Conservation (phyloP, 148 eudicot species). For the Polygonum maritimum region DNA sequence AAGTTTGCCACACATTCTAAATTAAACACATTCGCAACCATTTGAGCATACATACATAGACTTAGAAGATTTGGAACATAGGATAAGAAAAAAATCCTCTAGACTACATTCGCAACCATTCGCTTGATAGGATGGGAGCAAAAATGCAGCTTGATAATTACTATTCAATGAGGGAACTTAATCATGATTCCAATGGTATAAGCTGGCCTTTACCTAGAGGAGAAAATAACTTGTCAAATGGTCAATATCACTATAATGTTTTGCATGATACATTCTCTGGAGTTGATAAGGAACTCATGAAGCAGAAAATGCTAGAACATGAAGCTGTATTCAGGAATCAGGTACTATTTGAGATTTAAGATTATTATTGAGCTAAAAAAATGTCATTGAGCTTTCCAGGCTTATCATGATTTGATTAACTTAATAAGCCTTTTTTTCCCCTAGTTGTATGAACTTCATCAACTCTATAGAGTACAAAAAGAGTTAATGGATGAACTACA, state of each 20-base stretch:
- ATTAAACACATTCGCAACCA: too few species aligned
- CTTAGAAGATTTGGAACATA: too few species aligned
- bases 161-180: conserved; percentile 66
- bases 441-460: conserved; percentile 78
- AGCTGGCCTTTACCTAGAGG: conserved; percentile 60
- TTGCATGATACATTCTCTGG: conserved; percentile 38
- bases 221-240: conserved; percentile 40
- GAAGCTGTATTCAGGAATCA: conserved; percentile 80
- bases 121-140: conserved; percentile 76
- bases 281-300: conserved; percentile 51
- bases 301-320: conserved; percentile 83
- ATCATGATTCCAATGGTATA: conserved; percentile 54
- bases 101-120: conserved; percentile 1
- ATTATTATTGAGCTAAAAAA: too few species aligned
- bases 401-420: neutral
- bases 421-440: neutral
- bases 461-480: conserved; percentile 61
- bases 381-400: neutral
- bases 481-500: conserved; percentile 67
- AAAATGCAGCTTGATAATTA: conserved; percentile 54
- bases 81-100: too few species aligned
- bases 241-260: conserved; percentile 40
- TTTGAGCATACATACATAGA: too few species aligned
- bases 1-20: too few species aligned
- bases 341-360: conserved; percentile 21